A percentile compares a stretch with the other conserved stretches of the same genome.
These are phyloP conservation scores for Candida tammaniensis DNA, from an alignment of 805 yeast species.

Conservation along the genomic window DNA sequence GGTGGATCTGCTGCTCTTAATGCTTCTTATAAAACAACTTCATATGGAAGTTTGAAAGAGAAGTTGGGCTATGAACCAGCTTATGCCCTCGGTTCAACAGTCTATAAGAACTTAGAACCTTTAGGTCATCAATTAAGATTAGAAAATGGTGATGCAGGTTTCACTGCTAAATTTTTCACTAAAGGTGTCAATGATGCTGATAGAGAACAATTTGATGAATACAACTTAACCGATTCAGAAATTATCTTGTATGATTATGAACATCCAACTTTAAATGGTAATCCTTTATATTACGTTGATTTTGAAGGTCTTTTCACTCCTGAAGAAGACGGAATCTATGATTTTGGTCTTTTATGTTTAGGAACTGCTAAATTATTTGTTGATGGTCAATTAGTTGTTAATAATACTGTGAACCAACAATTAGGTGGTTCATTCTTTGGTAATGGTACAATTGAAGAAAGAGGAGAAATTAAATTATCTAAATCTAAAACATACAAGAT, in stretches of 20 bases:
- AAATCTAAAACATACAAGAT: slow-evolving; percentile 44
- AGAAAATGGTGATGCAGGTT: not conserved
- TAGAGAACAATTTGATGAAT: slow-evolving; percentile 18
- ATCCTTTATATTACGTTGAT: slow-evolving; percentile 37
- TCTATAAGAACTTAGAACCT: slow-evolving; percentile 27
- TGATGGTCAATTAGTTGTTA: slow-evolving; percentile 50
- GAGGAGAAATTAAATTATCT: slow-evolving; percentile 32
- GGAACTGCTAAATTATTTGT: slow-evolving; percentile 57
- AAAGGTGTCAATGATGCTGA: slow-evolving; percentile 1
- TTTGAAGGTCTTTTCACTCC: slow-evolving; percentile 44
- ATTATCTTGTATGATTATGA: slow-evolving; percentile 20
- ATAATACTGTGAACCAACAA: slow-evolving; percentile 50
- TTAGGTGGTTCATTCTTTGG: slow-evolving; percentile 48
- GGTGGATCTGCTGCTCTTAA: slow-evolving; percentile 31
- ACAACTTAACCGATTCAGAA: slow-evolving; percentile 15
- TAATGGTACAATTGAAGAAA: slow-evolving; percentile 49
- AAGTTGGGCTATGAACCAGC: slow-evolving; percentile 16
- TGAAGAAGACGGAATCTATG: slow-evolving; percentile 45
- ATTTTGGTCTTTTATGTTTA: slow-evolving; percentile 47
- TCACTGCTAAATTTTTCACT: not conserved
- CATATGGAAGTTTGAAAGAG: slow-evolving; percentile 17
- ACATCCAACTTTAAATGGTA: slow-evolving; percentile 14
- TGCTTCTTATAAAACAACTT: slow-evolving; percentile 24
- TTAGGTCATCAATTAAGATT: slow-evolving; percentile 16
- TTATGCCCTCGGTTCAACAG: slow-evolving; percentile 28